phyloP scores from a whole-genome alignment of 306 rosid species.

The Elaeagnus macrophylla region DNA sequence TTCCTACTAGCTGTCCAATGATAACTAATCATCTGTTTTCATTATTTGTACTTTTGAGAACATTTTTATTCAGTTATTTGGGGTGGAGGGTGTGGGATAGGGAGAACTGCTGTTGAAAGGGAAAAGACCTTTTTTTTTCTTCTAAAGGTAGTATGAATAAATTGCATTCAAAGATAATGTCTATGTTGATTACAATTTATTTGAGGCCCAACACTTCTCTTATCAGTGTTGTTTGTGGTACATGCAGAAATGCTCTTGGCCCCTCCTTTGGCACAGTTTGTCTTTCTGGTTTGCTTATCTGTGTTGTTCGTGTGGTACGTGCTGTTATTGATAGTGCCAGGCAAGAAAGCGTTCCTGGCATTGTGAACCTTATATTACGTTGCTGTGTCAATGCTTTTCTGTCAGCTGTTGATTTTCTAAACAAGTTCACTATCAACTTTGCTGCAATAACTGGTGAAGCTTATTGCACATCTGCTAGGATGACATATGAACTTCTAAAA shows the following conservation, averaged over 20 bases:
- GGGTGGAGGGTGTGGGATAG: too few species aligned
- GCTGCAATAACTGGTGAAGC: slow-evolving; percentile 96
- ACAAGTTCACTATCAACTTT: slow-evolving; percentile 82
- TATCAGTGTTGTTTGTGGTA: slow-evolving; percentile 5
- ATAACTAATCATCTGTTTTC: too few species aligned
- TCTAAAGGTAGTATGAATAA: too few species aligned
- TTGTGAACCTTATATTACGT: slow-evolving; percentile 51
- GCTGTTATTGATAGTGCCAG: slow-evolving; percentile 74
- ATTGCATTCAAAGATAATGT: background rate
- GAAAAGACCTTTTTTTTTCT: too few species aligned
- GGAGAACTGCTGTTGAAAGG: too few species aligned
- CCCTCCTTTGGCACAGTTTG: slow-evolving; percentile 83
- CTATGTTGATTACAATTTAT: slow-evolving; percentile 10
- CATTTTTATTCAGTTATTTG: too few species aligned
- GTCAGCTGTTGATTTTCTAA: slow-evolving; percentile 72
- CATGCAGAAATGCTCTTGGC: slow-evolving; percentile 86
- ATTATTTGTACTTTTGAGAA: too few species aligned
- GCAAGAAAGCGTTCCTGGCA: slow-evolving; percentile 51
- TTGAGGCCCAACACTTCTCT: background rate
- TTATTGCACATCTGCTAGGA: slow-evolving; percentile 82
- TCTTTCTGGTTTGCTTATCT: slow-evolving; percentile 69
- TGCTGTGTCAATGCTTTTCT: slow-evolving; percentile 80
- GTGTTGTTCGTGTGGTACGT: slow-evolving; percentile 70
- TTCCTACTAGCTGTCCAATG: too few species aligned
- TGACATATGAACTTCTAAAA: slow-evolving; percentile 87